Evolutionary conservation across 768 basidiomycete genomes (phyloP).

Genomic region (Cystofilobasidium ferigula): DNA sequence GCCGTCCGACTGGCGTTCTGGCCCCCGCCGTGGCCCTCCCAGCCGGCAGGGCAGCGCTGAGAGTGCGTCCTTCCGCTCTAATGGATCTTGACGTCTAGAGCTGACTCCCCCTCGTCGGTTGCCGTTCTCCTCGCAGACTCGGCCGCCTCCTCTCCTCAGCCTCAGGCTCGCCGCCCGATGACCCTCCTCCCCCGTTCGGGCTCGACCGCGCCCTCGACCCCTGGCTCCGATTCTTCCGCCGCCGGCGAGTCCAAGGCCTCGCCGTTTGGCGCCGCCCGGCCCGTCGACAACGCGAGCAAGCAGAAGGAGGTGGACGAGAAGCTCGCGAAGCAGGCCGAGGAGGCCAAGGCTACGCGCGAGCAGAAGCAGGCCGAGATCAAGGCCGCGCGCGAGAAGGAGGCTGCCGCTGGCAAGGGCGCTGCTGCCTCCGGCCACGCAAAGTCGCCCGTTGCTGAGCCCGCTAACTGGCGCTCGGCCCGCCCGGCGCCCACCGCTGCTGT

Average conservation of each 20-base stretch:
- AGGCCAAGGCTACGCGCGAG: constrained; percentile 27
- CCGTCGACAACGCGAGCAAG: constrained; percentile 62
- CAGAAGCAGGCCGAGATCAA: constrained; percentile 28
- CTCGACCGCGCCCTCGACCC: constrained; percentile 57
- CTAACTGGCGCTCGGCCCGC: constrained; percentile 1
- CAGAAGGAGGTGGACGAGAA: constrained; percentile 44
- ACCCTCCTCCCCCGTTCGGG: constrained; percentile 52
- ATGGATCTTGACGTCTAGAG: not conserved
- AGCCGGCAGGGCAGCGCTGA: constrained; percentile 29
- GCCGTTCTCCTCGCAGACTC: constrained; percentile 45
- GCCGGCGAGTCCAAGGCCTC: constrained; percentile 45
- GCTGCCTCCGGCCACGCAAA: not conserved
- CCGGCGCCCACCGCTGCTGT: not conserved
- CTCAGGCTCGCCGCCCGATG: constrained; percentile 30
- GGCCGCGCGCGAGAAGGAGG: constrained; percentile 7
- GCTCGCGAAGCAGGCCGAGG: constrained; percentile 32
- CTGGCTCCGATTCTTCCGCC: constrained; percentile 49
- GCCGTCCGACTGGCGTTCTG: constrained; percentile 54
- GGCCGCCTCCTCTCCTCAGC: constrained; percentile 46
- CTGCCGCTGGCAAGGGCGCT: not conserved
- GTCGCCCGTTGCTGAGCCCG: constrained; percentile 4
- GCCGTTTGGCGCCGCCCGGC: constrained; percentile 84
- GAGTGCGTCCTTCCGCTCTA: constrained; percentile 37
- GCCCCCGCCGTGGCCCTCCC: constrained; percentile 32
- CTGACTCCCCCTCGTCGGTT: not conserved